Evolutionary conservation across 2,329 filamentous ascomycete genomes (phyloP).

Genomic region (Emmonsiellopsis sp.): DNA sequence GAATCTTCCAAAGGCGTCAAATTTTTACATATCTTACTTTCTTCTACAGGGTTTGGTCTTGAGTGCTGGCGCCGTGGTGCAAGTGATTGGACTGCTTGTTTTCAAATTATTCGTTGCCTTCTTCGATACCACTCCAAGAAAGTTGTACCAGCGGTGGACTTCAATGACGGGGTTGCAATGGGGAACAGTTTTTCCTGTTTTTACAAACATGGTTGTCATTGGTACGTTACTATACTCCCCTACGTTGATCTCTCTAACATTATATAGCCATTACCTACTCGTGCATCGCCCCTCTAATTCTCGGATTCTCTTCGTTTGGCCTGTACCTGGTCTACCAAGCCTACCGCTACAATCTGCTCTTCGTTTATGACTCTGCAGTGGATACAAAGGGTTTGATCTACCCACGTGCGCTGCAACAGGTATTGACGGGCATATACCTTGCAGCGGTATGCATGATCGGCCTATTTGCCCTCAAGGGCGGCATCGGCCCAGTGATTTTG

Average conservation of each 20-base stretch:
- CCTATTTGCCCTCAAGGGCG: slow-evolving; percentile 61
- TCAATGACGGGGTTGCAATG: slow-evolving; percentile 66
- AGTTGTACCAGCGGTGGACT: slow-evolving; percentile 66
- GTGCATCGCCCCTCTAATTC: slow-evolving; percentile 74
- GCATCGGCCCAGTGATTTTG: slow-evolving; percentile 59
- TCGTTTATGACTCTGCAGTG: slow-evolving; percentile 68
- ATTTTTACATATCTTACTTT: slow-evolving; percentile 94
- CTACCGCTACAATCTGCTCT: slow-evolving; percentile 84
- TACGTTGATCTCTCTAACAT: background rate
- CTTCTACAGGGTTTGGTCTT: slow-evolving; percentile 78
- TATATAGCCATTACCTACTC: slow-evolving; percentile 69
- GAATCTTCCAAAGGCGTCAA: slow-evolving; percentile 76
- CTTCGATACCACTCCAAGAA: slow-evolving; percentile 64
- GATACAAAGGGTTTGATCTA: slow-evolving; percentile 88
- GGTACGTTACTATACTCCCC: slow-evolving; percentile 39
- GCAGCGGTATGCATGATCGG: slow-evolving; percentile 77
- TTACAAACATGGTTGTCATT: slow-evolving; percentile 73
- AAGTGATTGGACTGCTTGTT: slow-evolving; percentile 61
- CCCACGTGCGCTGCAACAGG: slow-evolving; percentile 72
- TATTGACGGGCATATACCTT: slow-evolving; percentile 75
- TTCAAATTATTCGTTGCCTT: slow-evolving; percentile 64
- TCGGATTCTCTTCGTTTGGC: slow-evolving; percentile 70
- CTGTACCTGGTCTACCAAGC: slow-evolving; percentile 74
- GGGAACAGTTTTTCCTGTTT: slow-evolving; percentile 72
- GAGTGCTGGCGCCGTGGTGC: slow-evolving; percentile 62